A percentile compares a stretch with the other conserved stretches of the same genome.
Conservation (phyloP, 768 basidiomycete genomes). For the Sutorius australiensis region DNA sequence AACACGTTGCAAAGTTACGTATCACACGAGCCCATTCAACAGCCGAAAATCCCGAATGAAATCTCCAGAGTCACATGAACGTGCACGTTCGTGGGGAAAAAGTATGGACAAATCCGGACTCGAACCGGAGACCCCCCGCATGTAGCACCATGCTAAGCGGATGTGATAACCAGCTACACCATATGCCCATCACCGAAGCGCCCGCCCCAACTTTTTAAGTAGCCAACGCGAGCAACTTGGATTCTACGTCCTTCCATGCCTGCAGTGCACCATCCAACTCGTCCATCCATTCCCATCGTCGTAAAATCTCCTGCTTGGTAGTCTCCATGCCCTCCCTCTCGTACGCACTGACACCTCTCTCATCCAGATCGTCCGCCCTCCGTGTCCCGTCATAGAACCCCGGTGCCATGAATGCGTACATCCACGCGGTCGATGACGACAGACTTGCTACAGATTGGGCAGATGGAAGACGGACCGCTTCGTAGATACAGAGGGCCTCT, state of each 20-base stretch:
- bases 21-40: no score
- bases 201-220: not conserved
- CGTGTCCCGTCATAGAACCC: constrained; percentile 24
- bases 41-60: no score
- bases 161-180: constrained; percentile 41
- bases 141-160: constrained; percentile 36
- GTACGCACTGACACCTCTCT: constrained; percentile 1
- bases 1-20: no score
- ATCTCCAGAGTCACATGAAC: no score
- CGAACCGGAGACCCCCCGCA: constrained; percentile 41
- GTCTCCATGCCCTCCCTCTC: constrained; percentile 19
- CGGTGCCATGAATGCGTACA: constrained; percentile 17
- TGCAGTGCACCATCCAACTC: constrained; percentile 2
- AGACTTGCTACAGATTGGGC: constrained; percentile 8
- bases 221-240: constrained; percentile 2
- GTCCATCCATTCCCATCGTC: constrained; percentile 18
- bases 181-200: constrained; percentile 26
- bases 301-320: constrained; percentile 8
- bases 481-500: constrained; percentile 5
- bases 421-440: constrained; percentile 16
- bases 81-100: constrained; percentile 7
- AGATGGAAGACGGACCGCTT: constrained; percentile 14
- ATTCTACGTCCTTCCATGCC: constrained; percentile 18
- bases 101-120: constrained; percentile 38
- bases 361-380: constrained; percentile 6